A percentile compares a stretch with the other conserved stretches of the same genome.
phyloP scores from a whole-genome alignment of 2,329 filamentous ascomycete species.

The Penicillium sp. region DNA sequence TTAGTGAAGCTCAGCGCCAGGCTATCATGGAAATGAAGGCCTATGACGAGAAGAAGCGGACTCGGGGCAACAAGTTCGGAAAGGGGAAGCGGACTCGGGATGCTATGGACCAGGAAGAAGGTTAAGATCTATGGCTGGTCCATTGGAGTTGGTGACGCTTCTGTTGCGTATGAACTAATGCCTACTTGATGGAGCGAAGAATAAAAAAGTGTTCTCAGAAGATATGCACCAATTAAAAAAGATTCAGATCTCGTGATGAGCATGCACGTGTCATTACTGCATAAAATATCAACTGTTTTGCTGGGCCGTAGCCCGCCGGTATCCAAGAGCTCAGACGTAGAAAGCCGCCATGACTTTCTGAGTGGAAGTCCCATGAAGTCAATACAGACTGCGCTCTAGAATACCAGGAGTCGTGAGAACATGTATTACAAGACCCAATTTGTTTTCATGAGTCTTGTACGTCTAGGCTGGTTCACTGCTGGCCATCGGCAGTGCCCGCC shows the following conservation, averaged over 20 bases:
- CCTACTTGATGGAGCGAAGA: constrained; percentile 1
- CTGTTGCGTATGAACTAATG: neutral
- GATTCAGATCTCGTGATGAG: too few relatives aligned
- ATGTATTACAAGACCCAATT: neutral
- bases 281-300: constrained; percentile 24
- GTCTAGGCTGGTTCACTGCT: constrained; percentile 1
- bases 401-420: neutral
- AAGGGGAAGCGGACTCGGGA: constrained; percentile 57
- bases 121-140: constrained; percentile 42
- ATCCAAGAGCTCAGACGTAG: constrained; percentile 2
- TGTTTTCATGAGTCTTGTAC: neutral
- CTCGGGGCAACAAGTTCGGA: constrained; percentile 49
- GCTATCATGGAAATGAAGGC: constrained; percentile 80
- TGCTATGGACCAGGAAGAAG: constrained; percentile 74
- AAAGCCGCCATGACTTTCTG: constrained; percentile 17
- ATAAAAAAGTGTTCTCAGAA: neutral
- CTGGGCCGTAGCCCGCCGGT: constrained; percentile 12
- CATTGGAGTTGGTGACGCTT: constrained; percentile 1
- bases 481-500: constrained; percentile 36
- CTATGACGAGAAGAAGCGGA: constrained; percentile 65
- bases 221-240: too few relatives aligned
- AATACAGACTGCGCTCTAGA: neutral
- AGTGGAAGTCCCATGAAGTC: neutral
- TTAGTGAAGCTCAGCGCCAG: constrained; percentile 78
- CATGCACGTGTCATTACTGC: constrained; percentile 25